A percentile compares a stretch with the other conserved stretches of the same genome.
These are phyloP conservation scores for Phytomonas serpens DNA, from an alignment of 208 protist species.

Conservation along the genomic window DNA sequence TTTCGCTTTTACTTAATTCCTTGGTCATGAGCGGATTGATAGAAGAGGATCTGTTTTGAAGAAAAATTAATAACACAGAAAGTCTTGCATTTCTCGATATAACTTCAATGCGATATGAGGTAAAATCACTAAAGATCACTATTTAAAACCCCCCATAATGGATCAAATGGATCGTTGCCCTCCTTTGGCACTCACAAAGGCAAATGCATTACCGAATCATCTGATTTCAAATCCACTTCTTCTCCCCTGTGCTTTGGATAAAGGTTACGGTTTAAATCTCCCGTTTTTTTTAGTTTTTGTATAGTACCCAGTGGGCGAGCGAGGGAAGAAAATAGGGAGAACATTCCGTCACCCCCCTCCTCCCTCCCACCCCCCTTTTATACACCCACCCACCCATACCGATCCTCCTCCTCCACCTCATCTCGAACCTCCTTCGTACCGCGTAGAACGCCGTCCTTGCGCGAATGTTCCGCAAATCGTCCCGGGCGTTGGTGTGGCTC, in stretches of 20 bases:
- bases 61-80: not conserved
- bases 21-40: not conserved
- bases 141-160: not conserved
- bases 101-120: not conserved
- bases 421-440: not conserved
- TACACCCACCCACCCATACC: not conserved
- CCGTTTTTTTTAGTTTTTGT: not conserved
- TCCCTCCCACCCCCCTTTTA: slow-evolving; percentile 9
- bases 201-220: not conserved
- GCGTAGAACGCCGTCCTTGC: not conserved
- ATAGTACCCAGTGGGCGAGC: not conserved
- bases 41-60: not conserved
- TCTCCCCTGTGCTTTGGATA: not conserved
- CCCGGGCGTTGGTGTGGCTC: slow-evolving; percentile 38
- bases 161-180: not conserved
- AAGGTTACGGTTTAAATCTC: not conserved
- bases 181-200: not conserved
- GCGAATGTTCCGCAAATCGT: slow-evolving; percentile 30
- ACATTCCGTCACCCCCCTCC: not conserved
- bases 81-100: not conserved
- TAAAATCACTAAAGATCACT: not conserved
- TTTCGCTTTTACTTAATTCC: not conserved
- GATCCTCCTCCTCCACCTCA: slow-evolving; percentile 1
- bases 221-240: not conserved
- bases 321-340: not conserved